Evolutionary conservation across 169 alveolate species (phyloP).

Genomic region (Plasmodium coatneyi): DNA sequence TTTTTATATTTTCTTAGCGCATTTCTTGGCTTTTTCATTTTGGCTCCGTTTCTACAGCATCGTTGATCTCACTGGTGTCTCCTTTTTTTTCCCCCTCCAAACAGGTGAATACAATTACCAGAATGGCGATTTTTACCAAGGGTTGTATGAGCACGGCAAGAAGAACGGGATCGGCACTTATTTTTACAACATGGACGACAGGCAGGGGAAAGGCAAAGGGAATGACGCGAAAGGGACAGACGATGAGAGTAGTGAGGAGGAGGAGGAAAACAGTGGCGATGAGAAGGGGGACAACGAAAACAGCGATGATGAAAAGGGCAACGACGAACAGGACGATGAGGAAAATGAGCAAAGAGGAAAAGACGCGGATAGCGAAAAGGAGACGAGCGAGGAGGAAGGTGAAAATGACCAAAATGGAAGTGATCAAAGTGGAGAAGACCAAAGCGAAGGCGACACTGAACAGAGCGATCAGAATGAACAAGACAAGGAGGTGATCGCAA

Average conservation of each 20-base stretch:
- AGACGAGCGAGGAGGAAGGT: neutral
- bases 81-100: neutral
- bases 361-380: neutral
- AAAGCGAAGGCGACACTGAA: neutral
- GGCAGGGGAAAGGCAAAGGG: neutral
- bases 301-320: neutral
- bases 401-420: neutral
- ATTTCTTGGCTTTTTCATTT: neutral
- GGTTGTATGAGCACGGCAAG: conserved; percentile 34
- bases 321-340: neutral
- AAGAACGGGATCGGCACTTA: conserved; percentile 70
- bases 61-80: neutral
- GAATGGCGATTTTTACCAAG: conserved; percentile 62
- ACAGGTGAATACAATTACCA: conserved; percentile 40
- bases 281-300: neutral
- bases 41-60: neutral
- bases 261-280: neutral
- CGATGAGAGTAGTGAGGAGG: neutral
- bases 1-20: neutral
- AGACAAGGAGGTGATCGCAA: neutral
- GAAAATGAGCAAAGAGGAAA: neutral
- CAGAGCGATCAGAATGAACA: neutral
- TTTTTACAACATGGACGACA: neutral
- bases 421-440: neutral
- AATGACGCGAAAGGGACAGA: neutral